phyloP scores from a whole-genome alignment of 805 yeast species.

The Pichia manshurica region DNA sequence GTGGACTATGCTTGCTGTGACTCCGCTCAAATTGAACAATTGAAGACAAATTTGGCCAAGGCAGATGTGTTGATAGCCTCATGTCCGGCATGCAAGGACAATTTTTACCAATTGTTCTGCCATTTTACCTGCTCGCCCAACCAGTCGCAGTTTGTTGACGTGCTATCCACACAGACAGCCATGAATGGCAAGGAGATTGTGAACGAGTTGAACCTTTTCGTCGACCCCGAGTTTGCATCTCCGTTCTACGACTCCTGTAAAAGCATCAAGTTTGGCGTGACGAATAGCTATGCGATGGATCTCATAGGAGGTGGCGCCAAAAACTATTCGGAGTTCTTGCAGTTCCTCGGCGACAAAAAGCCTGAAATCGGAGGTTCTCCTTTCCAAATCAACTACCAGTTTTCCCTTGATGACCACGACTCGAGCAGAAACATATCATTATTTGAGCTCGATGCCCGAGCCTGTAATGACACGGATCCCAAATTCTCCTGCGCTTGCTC shows the following conservation, averaged over 20 bases:
- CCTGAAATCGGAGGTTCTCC: conserved; percentile 95
- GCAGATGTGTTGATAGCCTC: conserved; percentile 80
- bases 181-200: conserved; percentile 54
- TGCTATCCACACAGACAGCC: conserved; percentile 48
- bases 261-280: conserved; percentile 84
- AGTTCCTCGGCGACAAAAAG: conserved; percentile 90
- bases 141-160: conserved; percentile 68
- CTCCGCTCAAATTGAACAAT: conserved; percentile 47
- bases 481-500: conserved; percentile 79
- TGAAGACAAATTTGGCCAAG: conserved; percentile 58
- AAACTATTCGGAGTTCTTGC: conserved; percentile 63
- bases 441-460: conserved; percentile 24
- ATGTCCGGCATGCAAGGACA: conserved; percentile 88
- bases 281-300: conserved; percentile 96
- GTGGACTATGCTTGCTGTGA: conserved; percentile 63
- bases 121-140: conserved; percentile 85
- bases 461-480: conserved; percentile 55
- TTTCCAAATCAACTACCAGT: conserved; percentile 69
- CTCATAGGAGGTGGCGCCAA: conserved; percentile 96
- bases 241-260: conserved; percentile 78
- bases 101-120: conserved; percentile 80
- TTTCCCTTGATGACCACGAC: conserved; percentile 31
- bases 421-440: conserved; percentile 27
- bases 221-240: conserved; percentile 60
- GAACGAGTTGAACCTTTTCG: conserved; percentile 59